Base-by-base conservation (phyloP, 176 grass and related monocot genomes). In the Olyra latifolia region DNA sequence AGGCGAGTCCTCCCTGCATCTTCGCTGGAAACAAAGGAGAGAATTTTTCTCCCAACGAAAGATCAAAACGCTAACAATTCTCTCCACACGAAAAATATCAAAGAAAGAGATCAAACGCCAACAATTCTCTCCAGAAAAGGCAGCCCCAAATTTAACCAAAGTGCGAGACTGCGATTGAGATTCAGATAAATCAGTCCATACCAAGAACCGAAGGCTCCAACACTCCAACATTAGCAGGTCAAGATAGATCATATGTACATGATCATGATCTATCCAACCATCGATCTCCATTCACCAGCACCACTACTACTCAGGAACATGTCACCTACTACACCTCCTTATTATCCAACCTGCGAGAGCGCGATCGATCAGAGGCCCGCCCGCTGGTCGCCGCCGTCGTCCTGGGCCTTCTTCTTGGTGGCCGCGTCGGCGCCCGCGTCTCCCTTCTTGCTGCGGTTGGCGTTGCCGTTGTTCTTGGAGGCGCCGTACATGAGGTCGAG, bases 221-320 rank as follows among this genome's bases (percentile, higher is more conserved):
- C 27, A 47, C 20, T 10, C 24, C 52, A 70, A 49, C 82, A 70
- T 50, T 11, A 62, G 53, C 42, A 50, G 59, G 54, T 29, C 14
- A 75, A 69, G 19, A 62, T 15, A 69, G 54, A 54, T 70, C 25
- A 42, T 89, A 89, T 84, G 13, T 71, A 85, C 87, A 89, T 5
- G 29, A 45, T 69, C 74, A 42, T 10, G 14, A 15, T 30, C 57
- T 32, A 13, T 24, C 4, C 54, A 85, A 63, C 83, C 70, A n/a
- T 28, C 24, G 4, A 60, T 28, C 8, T n/a, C n/a, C n/a, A 9
- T 6, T 35, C 22, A 6, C 23, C 57, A 2, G 24, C 4, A 29
- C 46, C 49, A 22, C 29, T 73, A 23, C 45, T 16, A 61, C 55
- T 22, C 30, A 52, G 11, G 46, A 73, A 50, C 59, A 83, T 70